phyloP scores from a whole-genome alignment of 768 basidiomycete genomes.

The Aureoboletus auriporus region DNA sequence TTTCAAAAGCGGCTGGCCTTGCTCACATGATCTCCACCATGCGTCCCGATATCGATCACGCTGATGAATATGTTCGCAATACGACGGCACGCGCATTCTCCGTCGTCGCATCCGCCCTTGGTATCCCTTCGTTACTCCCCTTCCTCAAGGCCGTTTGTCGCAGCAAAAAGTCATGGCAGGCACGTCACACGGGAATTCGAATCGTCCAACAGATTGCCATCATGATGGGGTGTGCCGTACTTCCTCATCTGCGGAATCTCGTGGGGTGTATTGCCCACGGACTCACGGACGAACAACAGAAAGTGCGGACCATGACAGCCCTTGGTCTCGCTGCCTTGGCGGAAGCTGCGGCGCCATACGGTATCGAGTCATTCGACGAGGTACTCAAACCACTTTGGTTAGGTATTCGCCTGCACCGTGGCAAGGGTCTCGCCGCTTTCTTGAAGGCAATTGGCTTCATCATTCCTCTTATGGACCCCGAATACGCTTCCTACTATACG shows the following conservation, averaged over 20 bases:
- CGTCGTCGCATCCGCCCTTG: slow-evolving; percentile 96
- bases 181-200: slow-evolving; percentile 97
- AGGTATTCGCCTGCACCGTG: slow-evolving; percentile 74
- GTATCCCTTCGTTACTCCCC: slow-evolving; percentile 94
- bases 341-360: slow-evolving; percentile 96
- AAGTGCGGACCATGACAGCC: slow-evolving; percentile 78
- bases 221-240: slow-evolving; percentile 99
- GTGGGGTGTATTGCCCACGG: slow-evolving; percentile 93
- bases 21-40: slow-evolving; percentile 99
- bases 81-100: slow-evolving; percentile 99
- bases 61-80: slow-evolving; percentile 98
- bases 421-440: slow-evolving; percentile 75
- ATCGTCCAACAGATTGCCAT: slow-evolving; percentile 99
- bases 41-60: slow-evolving; percentile 99
- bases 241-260: slow-evolving; percentile 94
- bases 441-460: slow-evolving; percentile 97
- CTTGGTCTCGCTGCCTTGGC: slow-evolving; percentile 85
- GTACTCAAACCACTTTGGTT: slow-evolving; percentile 82
- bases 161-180: slow-evolving; percentile 99
- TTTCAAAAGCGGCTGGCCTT: slow-evolving; percentile 97
- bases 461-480: slow-evolving; percentile 99
- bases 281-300: slow-evolving; percentile 74
- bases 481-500: slow-evolving; percentile 98
- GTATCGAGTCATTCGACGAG: slow-evolving; percentile 98
- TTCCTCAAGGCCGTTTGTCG: slow-evolving; percentile 99